Evolutionary conservation across 495 filamentous ascomycete genomes (phyloP).

Genomic region (Hyaloscypha finlandica): DNA sequence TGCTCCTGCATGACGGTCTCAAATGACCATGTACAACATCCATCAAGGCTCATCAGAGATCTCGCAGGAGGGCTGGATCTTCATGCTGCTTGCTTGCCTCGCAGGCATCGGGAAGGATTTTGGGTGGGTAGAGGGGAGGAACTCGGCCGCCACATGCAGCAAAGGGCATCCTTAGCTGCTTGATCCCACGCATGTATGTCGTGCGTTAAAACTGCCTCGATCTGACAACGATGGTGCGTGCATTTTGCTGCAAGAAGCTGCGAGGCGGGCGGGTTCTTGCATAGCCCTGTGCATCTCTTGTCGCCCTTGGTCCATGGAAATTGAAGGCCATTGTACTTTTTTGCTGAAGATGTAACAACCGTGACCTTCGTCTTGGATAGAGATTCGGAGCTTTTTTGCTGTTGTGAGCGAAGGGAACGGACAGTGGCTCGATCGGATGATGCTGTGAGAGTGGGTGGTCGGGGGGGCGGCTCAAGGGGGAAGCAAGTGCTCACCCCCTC

Average conservation of each 20-base stretch:
- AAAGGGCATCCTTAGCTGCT: conserved; percentile 7
- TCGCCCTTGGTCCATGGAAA: conserved; percentile 4
- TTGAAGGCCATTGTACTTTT: conserved; percentile 12
- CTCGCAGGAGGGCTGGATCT: conserved; percentile 11
- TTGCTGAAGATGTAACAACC: conserved; percentile 15
- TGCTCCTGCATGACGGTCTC: conserved; percentile 22
- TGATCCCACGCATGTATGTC: conserved; percentile 29
- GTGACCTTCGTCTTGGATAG: conserved; percentile 5
- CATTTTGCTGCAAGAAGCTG: conserved; percentile 25
- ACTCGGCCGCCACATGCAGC: conserved; percentile 21
- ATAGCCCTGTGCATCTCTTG: conserved; percentile 14
- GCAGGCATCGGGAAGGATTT: neutral
- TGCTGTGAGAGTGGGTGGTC: conserved; percentile 11
- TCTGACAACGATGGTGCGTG: conserved; percentile 32
- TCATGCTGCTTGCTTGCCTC: conserved; percentile 19
- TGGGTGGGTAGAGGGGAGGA: conserved; percentile 5
- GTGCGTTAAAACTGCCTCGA: conserved; percentile 29
- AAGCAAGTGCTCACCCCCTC: no score
- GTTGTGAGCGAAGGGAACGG: conserved; percentile 14
- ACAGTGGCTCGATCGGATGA: conserved; percentile 2
- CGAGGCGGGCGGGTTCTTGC: conserved; percentile 24
- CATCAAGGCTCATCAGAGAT: conserved; percentile 12
- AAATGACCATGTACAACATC: conserved; percentile 22
- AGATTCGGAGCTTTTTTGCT: conserved; percentile 5
- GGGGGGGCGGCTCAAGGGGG: neutral